phyloP scores from a whole-genome alignment of 305 asterid species.

The Rubia tinctorum region DNA sequence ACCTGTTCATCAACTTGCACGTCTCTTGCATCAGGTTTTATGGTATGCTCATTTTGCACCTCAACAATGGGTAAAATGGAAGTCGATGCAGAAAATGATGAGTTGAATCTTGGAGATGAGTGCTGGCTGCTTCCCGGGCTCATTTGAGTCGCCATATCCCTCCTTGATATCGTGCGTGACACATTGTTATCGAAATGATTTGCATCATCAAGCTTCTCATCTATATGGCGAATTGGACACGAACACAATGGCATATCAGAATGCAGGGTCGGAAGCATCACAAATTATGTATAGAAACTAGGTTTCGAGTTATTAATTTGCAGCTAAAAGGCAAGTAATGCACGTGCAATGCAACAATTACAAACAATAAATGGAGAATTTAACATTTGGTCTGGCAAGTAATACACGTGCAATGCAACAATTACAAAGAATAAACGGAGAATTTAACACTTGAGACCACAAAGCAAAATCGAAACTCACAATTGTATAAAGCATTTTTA shows the following conservation, averaged over 20 bases:
- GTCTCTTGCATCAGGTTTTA: slow-evolving; percentile 62
- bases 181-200: slow-evolving; percentile 45
- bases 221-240: slow-evolving; percentile 20
- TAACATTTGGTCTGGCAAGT: not conserved
- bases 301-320: not conserved
- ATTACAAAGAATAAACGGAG: not conserved
- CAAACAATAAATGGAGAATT: not conserved
- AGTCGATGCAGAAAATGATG: slow-evolving; percentile 59
- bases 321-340: not conserved
- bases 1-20: slow-evolving; percentile 81
- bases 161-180: slow-evolving; percentile 58
- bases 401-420: no score
- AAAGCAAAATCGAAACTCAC: not conserved
- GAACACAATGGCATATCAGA: not conserved
- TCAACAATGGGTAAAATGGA: slow-evolving; percentile 56
- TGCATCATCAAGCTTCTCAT: slow-evolving; percentile 37
- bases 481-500: no score
- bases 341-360: not conserved
- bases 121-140: slow-evolving; percentile 35
- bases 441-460: not conserved
- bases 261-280: slow-evolving; percentile 5
- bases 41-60: slow-evolving; percentile 32
- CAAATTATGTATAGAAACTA: not conserved
- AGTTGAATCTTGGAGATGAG: slow-evolving; percentile 35
- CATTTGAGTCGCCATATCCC: slow-evolving; percentile 51